A percentile compares a stretch with the other conserved stretches of the same genome.
These are phyloP conservation scores for Linum tenue DNA, from an alignment of 345 rosid genomes.

Conservation along the genomic window DNA sequence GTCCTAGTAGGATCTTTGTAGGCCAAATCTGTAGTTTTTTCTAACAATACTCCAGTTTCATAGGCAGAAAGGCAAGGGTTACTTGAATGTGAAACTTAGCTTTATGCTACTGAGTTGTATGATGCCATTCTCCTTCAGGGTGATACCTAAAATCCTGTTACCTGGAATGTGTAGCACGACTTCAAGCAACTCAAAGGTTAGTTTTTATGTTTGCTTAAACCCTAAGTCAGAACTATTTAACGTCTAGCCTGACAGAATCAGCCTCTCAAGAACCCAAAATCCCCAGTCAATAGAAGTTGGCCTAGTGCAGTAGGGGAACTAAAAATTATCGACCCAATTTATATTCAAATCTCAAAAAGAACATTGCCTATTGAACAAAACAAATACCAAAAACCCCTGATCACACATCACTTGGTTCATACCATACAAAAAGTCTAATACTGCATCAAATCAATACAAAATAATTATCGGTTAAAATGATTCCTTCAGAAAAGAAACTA, in stretches of 20 bases:
- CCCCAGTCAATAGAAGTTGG: background rate
- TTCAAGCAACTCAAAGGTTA: slow-evolving; percentile 1
- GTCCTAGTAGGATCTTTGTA: too few relatives aligned
- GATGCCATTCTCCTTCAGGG: too few relatives aligned
- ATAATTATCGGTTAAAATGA: too few relatives aligned
- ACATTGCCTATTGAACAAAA: too few relatives aligned
- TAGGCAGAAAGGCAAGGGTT: too few relatives aligned
- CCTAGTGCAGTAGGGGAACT: background rate
- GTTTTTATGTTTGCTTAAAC: background rate
- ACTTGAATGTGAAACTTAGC: too few relatives aligned
- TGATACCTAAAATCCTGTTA: too few relatives aligned
- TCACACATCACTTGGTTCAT: background rate
- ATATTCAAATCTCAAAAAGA: too few relatives aligned
- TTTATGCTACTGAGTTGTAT: too few relatives aligned
- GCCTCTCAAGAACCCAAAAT: background rate
- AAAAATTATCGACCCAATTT: background rate
- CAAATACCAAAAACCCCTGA: too few relatives aligned
- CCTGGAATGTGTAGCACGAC: background rate
- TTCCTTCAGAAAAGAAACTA: background rate
- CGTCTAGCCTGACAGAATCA: background rate
- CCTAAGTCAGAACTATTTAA: background rate
- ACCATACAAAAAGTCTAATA: background rate
- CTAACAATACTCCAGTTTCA: too few relatives aligned
- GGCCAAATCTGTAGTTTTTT: too few relatives aligned
- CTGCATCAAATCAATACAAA: background rate